Conservation (phyloP, 2,329 filamentous ascomycete species). For the Arthrobotrys conoides region DNA sequence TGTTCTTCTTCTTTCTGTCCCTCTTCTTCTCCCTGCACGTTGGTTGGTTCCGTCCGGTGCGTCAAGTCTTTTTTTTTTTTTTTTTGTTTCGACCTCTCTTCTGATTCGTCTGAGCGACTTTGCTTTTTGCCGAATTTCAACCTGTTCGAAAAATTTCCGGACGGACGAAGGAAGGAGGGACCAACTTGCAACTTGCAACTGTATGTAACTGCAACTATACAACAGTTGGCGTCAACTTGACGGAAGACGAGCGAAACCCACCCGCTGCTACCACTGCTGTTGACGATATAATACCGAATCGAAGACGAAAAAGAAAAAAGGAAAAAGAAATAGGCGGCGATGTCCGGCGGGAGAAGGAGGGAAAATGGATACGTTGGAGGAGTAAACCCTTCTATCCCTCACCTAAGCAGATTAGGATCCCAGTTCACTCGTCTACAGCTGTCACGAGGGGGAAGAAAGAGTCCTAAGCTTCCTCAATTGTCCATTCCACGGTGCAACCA, state of each 20-base stretch:
- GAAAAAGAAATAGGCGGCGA: not conserved
- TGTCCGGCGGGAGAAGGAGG: not conserved
- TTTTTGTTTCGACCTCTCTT: not conserved
- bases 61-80: constrained; percentile 11
- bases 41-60: constrained; percentile 3
- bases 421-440: not conserved
- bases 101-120: constrained; percentile 27
- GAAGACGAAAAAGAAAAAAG: not conserved
- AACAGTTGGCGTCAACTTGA: constrained; percentile 8
- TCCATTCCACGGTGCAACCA: not conserved
- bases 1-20: too few relatives aligned
- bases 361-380: not conserved
- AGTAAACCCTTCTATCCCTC: too few relatives aligned
- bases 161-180: constrained; percentile 15
- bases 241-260: not conserved
- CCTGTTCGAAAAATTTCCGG: constrained; percentile 20
- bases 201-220: constrained; percentile 1
- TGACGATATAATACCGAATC: not conserved
- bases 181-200: constrained; percentile 2
- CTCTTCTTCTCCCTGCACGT: not conserved
- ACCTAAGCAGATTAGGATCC: not conserved
- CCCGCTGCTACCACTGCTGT: not conserved
- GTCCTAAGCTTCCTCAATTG: constrained; percentile 5
- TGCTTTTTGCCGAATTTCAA: constrained; percentile 51
- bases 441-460: constrained; percentile 9